These are phyloP conservation scores for Glycine latifolia DNA, from an alignment of 306 rosid species.

Conservation along the genomic window DNA sequence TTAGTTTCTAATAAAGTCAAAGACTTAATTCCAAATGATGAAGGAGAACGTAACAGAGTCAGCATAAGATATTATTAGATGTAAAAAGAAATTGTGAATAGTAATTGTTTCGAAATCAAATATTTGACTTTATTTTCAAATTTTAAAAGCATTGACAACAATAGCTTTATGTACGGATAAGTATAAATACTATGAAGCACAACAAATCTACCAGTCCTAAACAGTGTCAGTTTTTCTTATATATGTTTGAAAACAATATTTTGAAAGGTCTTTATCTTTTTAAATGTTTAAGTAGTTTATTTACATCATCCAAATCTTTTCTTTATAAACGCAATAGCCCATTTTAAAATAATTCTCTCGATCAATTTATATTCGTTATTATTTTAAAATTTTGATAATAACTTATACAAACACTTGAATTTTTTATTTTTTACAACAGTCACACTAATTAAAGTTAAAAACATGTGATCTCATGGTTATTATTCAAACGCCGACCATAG, in stretches of 20 bases:
- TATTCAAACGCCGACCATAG: too few relatives aligned
- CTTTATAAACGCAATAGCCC: background rate
- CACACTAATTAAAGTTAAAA: too few relatives aligned
- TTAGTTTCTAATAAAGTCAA: background rate
- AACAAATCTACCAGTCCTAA: background rate
- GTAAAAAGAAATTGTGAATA: background rate
- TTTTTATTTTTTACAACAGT: too few relatives aligned
- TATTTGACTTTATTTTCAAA: slow-evolving; percentile 12
- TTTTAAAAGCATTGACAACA: slow-evolving; percentile 7
- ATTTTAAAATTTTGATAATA: too few relatives aligned
- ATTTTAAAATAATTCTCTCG: background rate
- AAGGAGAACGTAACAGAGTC: background rate
- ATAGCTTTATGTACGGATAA: background rate
- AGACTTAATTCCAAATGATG: background rate
- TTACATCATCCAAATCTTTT: background rate
- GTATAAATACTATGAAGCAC: background rate
- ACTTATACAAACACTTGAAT: too few relatives aligned
- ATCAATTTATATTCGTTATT: background rate
- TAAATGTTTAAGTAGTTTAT: background rate
- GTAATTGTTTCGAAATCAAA: slow-evolving; percentile 3
- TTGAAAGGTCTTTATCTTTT: background rate
- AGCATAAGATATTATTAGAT: background rate
- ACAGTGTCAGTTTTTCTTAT: background rate
- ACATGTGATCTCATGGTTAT: too few relatives aligned
- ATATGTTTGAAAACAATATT: background rate